A percentile compares a stretch with the other conserved stretches of the same genome.
These are phyloP conservation scores for Carallia brachiata DNA, from an alignment of 345 rosid species.

Conservation along the genomic window DNA sequence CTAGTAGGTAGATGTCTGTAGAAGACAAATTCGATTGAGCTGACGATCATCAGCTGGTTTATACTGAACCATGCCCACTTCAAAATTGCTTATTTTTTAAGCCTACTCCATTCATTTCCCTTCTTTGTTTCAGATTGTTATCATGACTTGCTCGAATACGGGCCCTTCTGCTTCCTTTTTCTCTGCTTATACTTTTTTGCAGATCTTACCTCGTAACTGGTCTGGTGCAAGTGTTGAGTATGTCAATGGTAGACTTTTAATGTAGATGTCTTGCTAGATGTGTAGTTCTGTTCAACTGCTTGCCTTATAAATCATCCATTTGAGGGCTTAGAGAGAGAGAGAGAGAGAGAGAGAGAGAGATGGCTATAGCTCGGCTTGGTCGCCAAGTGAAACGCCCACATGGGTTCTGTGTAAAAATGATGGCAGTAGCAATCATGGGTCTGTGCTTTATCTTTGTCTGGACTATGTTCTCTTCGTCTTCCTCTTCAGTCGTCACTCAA, in stretches of 20 bases:
- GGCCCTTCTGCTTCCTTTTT: neutral
- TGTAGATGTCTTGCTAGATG: conserved; percentile 4
- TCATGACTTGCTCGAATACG: conserved; percentile 1
- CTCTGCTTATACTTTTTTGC: neutral
- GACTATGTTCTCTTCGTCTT: conserved; percentile 70
- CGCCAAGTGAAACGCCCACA: conserved; percentile 75
- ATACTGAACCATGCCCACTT: conserved; percentile 24
- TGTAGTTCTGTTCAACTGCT: conserved; percentile 2
- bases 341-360: conserved; percentile 23
- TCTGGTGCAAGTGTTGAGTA: too few relatives aligned
- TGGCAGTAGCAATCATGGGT: conserved; percentile 68
- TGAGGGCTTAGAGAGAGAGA: conserved; percentile 17
- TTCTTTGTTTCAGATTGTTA: conserved; percentile 6
- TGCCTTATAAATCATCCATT: neutral
- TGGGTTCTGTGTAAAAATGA: conserved; percentile 69
- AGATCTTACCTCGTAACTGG: too few relatives aligned
- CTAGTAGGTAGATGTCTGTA: neutral
- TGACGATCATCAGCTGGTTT: neutral
- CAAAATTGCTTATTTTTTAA: conserved; percentile 15
- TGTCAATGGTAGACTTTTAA: neutral
- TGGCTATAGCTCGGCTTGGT: conserved; percentile 63
- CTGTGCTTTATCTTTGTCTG: conserved; percentile 81
- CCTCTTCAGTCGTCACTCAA: conserved; percentile 56
- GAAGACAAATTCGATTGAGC: neutral
- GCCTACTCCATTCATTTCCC: neutral